Evolutionary conservation across 108 stramenopile genomes (phyloP).

Genomic region (Aurantiochytrium sp.): DNA sequence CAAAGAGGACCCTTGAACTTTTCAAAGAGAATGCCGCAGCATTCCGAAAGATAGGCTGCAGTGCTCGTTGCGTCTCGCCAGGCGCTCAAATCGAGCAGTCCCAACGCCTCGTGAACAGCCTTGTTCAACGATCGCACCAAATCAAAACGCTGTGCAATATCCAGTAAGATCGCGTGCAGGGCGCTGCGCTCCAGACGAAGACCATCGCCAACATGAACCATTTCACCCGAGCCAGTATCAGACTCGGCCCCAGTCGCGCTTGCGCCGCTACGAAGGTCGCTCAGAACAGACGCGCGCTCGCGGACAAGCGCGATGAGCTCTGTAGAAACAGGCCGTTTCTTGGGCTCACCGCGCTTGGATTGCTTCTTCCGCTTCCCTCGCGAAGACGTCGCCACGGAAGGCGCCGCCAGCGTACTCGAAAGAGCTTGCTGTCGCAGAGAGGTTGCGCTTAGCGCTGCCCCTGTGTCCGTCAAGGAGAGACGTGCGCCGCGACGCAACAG

Average conservation of each 20-base stretch:
- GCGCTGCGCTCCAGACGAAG: neutral
- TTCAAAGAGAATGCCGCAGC: neutral
- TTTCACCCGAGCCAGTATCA: neutral
- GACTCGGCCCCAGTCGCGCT: no score
- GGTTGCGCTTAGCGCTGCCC: no score
- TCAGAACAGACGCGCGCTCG: neutral
- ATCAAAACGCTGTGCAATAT: neutral
- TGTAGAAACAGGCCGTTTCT: neutral
- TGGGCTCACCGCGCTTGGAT: neutral
- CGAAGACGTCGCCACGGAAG: neutral
- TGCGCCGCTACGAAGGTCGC: neutral
- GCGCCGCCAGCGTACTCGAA: no score
- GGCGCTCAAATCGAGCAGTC: neutral
- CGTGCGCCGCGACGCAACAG: neutral
- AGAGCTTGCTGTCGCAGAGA: no score
- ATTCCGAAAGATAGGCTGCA: neutral
- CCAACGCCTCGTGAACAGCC: neutral
- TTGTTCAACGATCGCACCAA: neutral
- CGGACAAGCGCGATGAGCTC: neutral
- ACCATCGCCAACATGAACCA: neutral
- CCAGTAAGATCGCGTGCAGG: neutral
- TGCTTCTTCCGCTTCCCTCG: neutral
- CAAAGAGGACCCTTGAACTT: slow-evolving; percentile 6
- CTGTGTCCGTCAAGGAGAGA: neutral
- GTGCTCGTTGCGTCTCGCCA: neutral